phyloP scores from a whole-genome alignment of 2,329 filamentous ascomycete genomes.

The Didymosphaeria variabile region DNA sequence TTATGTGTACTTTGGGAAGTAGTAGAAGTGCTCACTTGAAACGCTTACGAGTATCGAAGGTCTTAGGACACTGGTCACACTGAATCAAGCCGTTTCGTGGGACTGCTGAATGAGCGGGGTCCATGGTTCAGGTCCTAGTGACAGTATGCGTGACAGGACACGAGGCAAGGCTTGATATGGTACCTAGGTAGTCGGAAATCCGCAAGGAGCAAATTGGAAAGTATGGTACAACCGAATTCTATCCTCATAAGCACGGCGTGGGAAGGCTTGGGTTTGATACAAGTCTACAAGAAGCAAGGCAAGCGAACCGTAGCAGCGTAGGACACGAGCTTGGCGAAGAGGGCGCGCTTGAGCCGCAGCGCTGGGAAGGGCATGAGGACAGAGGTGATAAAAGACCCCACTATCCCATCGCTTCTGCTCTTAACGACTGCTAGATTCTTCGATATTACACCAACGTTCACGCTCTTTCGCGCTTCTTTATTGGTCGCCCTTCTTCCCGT shows the following conservation, averaged over 20 bases:
- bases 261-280: no score
- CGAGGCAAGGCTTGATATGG: no score
- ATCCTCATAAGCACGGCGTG: not conserved
- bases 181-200: no score
- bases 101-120: no score
- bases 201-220: no score
- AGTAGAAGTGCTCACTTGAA: constrained; percentile 17
- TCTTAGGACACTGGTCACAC: constrained; percentile 19
- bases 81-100: constrained; percentile 2
- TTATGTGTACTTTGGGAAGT: not conserved
- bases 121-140: no score
- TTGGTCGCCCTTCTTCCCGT: constrained; percentile 14
- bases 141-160: no score
- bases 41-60: constrained; percentile 14
- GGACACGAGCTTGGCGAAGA: constrained; percentile 1
- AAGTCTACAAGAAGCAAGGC: not conserved
- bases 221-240: not conserved
- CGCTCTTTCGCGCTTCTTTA: constrained; percentile 6
- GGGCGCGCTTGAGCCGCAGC: not conserved
- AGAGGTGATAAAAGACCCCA: constrained; percentile 5
- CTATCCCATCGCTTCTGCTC: constrained; percentile 4
- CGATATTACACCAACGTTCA: not conserved
- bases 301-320: not conserved
- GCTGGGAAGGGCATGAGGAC: not conserved
- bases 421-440: constrained; percentile 1